Percentiles rank a stretch among this genome's conserved stretches.
Conservation (phyloP, 2,329 filamentous ascomycete genomes). For the Epichloe bromicola region DNA sequence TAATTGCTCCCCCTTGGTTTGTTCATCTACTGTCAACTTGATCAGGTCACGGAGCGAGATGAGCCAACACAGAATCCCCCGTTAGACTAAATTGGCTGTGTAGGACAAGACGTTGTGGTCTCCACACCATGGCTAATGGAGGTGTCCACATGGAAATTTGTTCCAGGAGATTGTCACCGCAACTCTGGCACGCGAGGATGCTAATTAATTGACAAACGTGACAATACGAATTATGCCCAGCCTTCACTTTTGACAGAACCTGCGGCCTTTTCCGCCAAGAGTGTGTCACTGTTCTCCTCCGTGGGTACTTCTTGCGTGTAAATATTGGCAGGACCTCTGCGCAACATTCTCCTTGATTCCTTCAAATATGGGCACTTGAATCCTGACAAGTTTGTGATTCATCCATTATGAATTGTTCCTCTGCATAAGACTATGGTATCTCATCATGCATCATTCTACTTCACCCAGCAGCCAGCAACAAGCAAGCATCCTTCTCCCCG, state of each 20-base stretch:
- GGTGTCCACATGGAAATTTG: not conserved
- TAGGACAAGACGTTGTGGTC: not conserved
- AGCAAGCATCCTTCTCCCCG: not conserved
- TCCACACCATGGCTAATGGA: not conserved
- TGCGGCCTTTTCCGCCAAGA: not conserved
- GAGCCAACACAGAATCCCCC: not conserved
- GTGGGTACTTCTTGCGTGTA: not conserved
- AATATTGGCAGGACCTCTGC: not conserved
- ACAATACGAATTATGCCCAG: no score
- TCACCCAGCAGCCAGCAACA: not conserved
- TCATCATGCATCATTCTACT: constrained; percentile 4
- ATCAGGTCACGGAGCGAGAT: not conserved
- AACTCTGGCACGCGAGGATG: not conserved
- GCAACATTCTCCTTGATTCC: not conserved
- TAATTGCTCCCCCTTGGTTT: not conserved
- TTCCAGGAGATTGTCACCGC: constrained; percentile 1
- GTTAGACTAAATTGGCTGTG: not conserved
- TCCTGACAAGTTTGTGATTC: not conserved
- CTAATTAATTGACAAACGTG: not conserved
- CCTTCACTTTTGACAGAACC: no score
- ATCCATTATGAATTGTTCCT: not conserved
- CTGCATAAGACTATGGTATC: constrained; percentile 4
- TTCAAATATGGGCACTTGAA: not conserved
- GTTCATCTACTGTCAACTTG: not conserved
- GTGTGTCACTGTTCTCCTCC: not conserved